Conservation (phyloP, 140 eudicot genomes). For the Flaveria floridana region DNA sequence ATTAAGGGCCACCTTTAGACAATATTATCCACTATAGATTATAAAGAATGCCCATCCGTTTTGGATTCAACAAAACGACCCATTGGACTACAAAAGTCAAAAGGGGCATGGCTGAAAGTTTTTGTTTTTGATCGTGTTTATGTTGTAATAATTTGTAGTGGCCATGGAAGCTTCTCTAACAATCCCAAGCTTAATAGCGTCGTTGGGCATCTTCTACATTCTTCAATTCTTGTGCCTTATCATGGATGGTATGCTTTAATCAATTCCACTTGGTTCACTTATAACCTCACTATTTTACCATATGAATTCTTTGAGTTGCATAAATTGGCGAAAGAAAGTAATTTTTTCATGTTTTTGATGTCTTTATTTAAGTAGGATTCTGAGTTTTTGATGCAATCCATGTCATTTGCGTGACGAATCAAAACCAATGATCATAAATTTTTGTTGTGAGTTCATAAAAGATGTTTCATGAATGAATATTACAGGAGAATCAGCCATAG, state of each 20-base stretch:
- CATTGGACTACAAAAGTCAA: slow-evolving; percentile 1
- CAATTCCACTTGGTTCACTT: slow-evolving; percentile 19
- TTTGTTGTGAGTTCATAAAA: neutral
- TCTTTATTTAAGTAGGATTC: neutral
- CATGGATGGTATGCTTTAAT: slow-evolving; percentile 58
- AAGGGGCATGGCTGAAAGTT: slow-evolving; percentile 22
- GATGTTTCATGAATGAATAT: slow-evolving; percentile 13
- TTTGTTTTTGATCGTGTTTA: slow-evolving; percentile 18
- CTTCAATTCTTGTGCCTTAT: slow-evolving; percentile 62
- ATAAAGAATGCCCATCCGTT: neutral
- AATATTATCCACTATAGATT: neutral
- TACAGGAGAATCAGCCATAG: slow-evolving; percentile 72
- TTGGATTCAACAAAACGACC: neutral
- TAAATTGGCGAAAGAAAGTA: neutral
- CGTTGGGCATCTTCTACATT: slow-evolving; percentile 63
- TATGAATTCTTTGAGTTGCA: slow-evolving; percentile 2
- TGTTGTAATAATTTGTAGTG: slow-evolving; percentile 36
- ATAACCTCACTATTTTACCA: slow-evolving; percentile 9
- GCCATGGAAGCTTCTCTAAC: slow-evolving; percentile 60
- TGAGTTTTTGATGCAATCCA: neutral
- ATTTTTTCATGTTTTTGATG: neutral
- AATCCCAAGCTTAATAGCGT: slow-evolving; percentile 51
- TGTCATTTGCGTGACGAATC: slow-evolving; percentile 2
- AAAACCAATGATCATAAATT: neutral
- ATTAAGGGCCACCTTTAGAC: neutral